Evolutionary conservation across 2,329 filamentous ascomycete genomes (phyloP).

Genomic region (Dactylonectria estremocensis): DNA sequence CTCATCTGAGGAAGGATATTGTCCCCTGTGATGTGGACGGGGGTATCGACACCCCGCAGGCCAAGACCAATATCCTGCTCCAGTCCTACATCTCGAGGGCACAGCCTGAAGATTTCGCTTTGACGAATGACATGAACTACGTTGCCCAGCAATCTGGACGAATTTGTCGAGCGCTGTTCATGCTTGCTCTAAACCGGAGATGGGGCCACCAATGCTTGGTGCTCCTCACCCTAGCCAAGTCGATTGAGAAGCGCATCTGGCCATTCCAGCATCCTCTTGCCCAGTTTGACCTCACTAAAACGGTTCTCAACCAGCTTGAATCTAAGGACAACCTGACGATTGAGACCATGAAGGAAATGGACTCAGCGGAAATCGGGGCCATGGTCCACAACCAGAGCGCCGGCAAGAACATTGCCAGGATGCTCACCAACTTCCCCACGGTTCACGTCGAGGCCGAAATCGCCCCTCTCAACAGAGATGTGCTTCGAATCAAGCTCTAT

Average conservation of each 20-base stretch:
- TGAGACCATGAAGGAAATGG: conserved; percentile 93
- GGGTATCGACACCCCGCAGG: conserved; percentile 79
- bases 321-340: conserved; percentile 84
- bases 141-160: conserved; percentile 95
- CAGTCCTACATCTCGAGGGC: conserved; percentile 94
- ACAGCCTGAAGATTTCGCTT: conserved; percentile 91
- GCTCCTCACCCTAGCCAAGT: conserved; percentile 92
- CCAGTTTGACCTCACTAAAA: conserved; percentile 91
- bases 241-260: conserved; percentile 97
- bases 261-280: conserved; percentile 94
- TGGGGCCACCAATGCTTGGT: conserved; percentile 98
- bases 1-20: conserved; percentile 77
- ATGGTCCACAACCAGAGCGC: conserved; percentile 93
- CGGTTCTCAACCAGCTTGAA: conserved; percentile 88
- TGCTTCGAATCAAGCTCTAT: conserved; percentile 89
- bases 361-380: conserved; percentile 88
- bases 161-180: conserved; percentile 95
- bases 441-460: conserved; percentile 93
- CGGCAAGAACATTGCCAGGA: conserved; percentile 83
- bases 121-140: conserved; percentile 93
- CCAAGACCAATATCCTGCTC: conserved; percentile 95
- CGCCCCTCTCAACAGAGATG: conserved; percentile 93
- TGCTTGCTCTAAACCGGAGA: conserved; percentile 94
- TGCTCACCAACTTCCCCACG: conserved; percentile 93
- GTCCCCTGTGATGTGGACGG: conserved; percentile 86